A percentile compares a stretch with the other conserved stretches of the same genome.
These are phyloP conservation scores for Echites panduratus DNA, from an alignment of 257 asterid genomes.

Conservation along the genomic window DNA sequence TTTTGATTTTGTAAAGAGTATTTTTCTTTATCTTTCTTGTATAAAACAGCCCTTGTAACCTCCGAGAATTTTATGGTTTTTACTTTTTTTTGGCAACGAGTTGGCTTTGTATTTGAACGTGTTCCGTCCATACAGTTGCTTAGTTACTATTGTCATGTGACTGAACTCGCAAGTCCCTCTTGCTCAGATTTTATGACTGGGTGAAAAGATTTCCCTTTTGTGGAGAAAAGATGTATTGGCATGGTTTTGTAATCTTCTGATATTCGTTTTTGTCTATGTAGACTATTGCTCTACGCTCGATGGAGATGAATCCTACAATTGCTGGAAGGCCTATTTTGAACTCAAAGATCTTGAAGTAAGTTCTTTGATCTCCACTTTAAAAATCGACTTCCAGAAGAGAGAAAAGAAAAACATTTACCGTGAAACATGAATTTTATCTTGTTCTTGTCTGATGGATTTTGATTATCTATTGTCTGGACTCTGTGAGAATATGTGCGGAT, in stretches of 20 bases:
- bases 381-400: not conserved
- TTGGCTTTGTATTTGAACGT: too few species aligned
- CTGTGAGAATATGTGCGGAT: too few species aligned
- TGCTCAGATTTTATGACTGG: not conserved
- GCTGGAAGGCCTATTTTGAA: constrained; percentile 95
- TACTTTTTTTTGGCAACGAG: too few species aligned
- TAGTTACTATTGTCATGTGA: not conserved
- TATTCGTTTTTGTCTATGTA: constrained; percentile 18
- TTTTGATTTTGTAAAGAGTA: not conserved
- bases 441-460: not conserved
- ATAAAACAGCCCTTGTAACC: not conserved
- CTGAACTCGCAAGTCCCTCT: not conserved
- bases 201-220: not conserved
- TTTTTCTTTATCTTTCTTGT: not conserved
- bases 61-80: not conserved
- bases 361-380: constrained; percentile 1
- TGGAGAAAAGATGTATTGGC: too few species aligned
- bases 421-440: not conserved
- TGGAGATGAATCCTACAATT: constrained; percentile 75
- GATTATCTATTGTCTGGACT: not conserved
- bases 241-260: not conserved
- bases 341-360: constrained; percentile 92
- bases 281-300: constrained; percentile 86
- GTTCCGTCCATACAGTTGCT: not conserved
- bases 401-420: not conserved